These are phyloP conservation scores for Colletotrichum karsti DNA, from an alignment of 2,329 filamentous ascomycete species.

Conservation along the genomic window DNA sequence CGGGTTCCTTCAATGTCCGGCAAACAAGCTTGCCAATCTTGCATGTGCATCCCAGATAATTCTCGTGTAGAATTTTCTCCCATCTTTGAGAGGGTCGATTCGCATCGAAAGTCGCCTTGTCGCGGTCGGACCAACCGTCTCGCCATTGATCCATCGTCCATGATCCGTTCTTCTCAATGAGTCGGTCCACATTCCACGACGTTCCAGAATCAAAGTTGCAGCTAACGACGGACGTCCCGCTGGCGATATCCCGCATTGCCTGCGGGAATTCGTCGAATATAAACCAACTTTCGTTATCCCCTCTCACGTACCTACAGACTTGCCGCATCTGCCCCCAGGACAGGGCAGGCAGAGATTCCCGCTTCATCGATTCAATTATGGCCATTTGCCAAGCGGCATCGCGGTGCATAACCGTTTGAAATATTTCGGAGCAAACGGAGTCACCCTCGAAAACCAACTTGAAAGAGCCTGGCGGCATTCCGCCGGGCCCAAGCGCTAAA, in stretches of 20 bases:
- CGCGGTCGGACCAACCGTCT: too few species aligned
- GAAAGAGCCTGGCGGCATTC: not conserved
- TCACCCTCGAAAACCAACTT: not conserved
- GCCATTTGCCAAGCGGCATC: conserved; percentile 2
- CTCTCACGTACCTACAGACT: too few species aligned
- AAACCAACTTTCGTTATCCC: not conserved
- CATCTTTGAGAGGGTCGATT: too few species aligned
- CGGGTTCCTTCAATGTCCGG: too few species aligned
- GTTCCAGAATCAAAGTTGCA: not conserved
- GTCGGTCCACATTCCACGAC: not conserved
- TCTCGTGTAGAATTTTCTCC: too few species aligned
- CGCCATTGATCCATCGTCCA: too few species aligned
- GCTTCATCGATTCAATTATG: not conserved
- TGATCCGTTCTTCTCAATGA: too few species aligned
- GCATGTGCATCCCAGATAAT: too few species aligned
- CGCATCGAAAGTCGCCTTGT: too few species aligned
- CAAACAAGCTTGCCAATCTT: too few species aligned
- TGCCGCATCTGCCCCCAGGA: not conserved
- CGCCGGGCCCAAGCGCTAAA: not conserved
- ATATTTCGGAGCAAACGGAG: not conserved
- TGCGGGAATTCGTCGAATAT: not conserved
- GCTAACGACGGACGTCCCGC: not conserved
- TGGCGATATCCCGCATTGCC: not conserved
- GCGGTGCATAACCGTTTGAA: not conserved
- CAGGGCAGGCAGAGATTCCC: not conserved